These are phyloP conservation scores for Calamus simplicifolius DNA, from an alignment of 176 grass and related monocot genomes.

Conservation along the genomic window DNA sequence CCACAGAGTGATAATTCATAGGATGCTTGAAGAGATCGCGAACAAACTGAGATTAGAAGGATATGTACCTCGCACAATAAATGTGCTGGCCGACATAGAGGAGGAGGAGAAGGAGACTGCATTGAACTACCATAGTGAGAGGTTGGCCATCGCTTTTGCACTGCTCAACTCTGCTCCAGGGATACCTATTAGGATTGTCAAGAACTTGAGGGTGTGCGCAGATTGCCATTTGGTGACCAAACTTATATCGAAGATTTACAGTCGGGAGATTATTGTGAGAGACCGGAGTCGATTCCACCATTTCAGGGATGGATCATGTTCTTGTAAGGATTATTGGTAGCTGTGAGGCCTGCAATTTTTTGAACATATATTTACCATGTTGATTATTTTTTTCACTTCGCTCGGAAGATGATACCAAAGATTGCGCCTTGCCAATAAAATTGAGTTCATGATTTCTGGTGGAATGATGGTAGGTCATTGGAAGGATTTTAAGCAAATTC, in stretches of 20 bases:
- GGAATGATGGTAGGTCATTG: too few species aligned
- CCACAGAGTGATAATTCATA: conserved; percentile 53
- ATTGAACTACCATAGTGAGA: conserved; percentile 78
- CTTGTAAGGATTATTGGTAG: conserved; percentile 88
- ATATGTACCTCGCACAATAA: conserved; percentile 43
- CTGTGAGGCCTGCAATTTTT: neutral
- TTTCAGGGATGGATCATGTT: conserved; percentile 60
- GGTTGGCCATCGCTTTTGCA: conserved; percentile 79
- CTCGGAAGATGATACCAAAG: too few species aligned
- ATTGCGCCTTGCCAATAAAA: too few species aligned
- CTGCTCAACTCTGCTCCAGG: conserved; percentile 53
- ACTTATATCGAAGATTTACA: conserved; percentile 62
- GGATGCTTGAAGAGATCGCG: conserved; percentile 59
- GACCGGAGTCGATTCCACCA: conserved; percentile 75
- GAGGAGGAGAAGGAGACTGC: conserved; percentile 78
- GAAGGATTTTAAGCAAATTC: too few species aligned
- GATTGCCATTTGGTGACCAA: conserved; percentile 75
- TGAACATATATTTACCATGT: neutral
- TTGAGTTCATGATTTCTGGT: too few species aligned
- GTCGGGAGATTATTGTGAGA: conserved; percentile 54
- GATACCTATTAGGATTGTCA: conserved; percentile 62
- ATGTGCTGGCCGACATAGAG: conserved; percentile 79
- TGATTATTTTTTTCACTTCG: neutral
- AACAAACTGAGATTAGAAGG: conserved; percentile 48
- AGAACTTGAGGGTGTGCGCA: conserved; percentile 77